Evolutionary conservation across 768 basidiomycete species (phyloP).

Genomic region (Amanita subjunquillea): DNA sequence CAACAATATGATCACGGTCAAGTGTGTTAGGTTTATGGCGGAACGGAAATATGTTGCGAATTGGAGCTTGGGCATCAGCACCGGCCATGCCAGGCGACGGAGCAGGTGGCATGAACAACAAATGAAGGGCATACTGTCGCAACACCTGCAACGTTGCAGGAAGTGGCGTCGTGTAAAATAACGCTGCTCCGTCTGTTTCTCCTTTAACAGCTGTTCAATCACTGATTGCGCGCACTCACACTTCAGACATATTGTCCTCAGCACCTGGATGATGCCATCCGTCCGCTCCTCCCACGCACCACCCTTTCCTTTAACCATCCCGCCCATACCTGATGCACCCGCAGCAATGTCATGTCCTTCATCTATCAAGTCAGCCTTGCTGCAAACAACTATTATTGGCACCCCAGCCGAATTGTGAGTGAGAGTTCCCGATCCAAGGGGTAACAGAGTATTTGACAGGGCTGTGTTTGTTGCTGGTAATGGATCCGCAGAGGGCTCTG

Average conservation of each 20-base stretch:
- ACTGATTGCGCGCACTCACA: constrained; percentile 42
- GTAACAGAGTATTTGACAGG: constrained; percentile 61
- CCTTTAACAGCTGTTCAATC: neutral
- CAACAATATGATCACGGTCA: constrained; percentile 85
- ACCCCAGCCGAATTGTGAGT: constrained; percentile 82
- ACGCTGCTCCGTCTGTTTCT: constrained; percentile 70
- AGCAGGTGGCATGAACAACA: constrained; percentile 70
- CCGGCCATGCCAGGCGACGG: constrained; percentile 51
- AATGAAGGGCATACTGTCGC: constrained; percentile 75
- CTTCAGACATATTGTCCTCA: constrained; percentile 85
- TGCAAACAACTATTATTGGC: constrained; percentile 82
- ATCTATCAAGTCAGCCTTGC: constrained; percentile 90
- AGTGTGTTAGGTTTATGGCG: constrained; percentile 80
- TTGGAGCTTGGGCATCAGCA: constrained; percentile 58
- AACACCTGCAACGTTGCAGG: constrained; percentile 68
- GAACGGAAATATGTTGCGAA: constrained; percentile 81
- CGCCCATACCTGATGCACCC: constrained; percentile 76
- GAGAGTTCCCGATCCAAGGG: constrained; percentile 76
- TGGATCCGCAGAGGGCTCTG: constrained; percentile 66
- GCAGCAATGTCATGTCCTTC: constrained; percentile 63
- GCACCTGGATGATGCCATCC: constrained; percentile 91
- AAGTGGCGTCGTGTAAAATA: constrained; percentile 85
- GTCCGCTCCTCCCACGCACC: constrained; percentile 93
- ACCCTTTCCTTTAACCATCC: constrained; percentile 87
- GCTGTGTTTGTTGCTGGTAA: constrained; percentile 50